Evolutionary conservation across 2,329 filamentous ascomycete genomes (phyloP), one percentile per base, ranked within the genome.

Genomic region (Penicillium sclerotigenum): DNA sequence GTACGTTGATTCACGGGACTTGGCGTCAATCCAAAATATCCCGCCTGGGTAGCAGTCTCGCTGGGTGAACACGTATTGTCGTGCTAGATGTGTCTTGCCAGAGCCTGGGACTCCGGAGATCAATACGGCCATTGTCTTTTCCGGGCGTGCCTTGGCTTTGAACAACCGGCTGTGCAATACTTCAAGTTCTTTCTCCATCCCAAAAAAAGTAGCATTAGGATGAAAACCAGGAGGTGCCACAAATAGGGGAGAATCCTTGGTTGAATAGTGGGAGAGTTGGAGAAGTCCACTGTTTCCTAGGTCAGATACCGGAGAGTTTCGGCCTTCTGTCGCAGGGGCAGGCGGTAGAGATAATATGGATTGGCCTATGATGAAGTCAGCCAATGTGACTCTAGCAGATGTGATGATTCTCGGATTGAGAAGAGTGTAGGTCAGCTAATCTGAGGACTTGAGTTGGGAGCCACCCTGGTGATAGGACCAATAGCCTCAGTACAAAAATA

Each of bases 11-110:
- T 83, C 75, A 4, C 77, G 68, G 1, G 82, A 83, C 60, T 84
- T 86, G 9, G 85, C 83, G 47, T 85, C 80, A 16, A 89, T 79
- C 87, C 87, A 90, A 68, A 87, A 90, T 41, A 88, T 79, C 1
- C 87, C 87, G 1, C 85, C 86, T 0, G 82, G 80, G 62, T 86
- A 89, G 57, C 82, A 75, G 5, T 78, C 72, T 34, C 78, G 81
- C 63, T 88, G 81, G 5, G 76, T 70, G 63, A 85, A 87, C 29
- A 87, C 81, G 66, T 89, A 89, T 69, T 89, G 79, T 4, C 87
- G 79, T 28, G 86, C 86, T 14, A 89, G 74, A 64, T 89, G 86
- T 1, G 85, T 86, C 71, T 90, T 90, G 2, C 87, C 87, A 14
- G 83, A 83, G 1, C 87, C 87, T 2, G 86, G 83, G 37, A 85